Percentiles rank a stretch among this genome's conserved stretches.
Conservation (phyloP, 2,329 filamentous ascomycete species). For the Seiridium cupressi region DNA sequence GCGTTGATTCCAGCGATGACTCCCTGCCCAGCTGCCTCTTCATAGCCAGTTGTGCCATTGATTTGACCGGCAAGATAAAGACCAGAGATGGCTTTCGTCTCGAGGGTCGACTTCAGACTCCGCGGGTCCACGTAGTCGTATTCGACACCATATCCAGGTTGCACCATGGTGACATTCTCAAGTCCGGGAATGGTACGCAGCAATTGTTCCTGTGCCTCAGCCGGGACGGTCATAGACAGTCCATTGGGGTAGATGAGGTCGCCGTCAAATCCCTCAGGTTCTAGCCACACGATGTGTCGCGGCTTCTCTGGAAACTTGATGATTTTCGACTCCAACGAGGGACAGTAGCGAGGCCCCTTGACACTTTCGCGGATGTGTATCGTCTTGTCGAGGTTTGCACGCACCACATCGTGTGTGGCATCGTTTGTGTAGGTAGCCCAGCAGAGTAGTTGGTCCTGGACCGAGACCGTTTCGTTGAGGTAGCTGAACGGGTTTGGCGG, state of each 20-base stretch:
- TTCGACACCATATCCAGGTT: conserved; percentile 94
- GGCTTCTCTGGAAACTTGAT: conserved; percentile 81
- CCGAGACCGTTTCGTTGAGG: conserved; percentile 74
- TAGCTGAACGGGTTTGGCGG: conserved; percentile 91
- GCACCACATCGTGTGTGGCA: conserved; percentile 77
- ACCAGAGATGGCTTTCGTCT: conserved; percentile 87
- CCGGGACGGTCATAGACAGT: conserved; percentile 93
- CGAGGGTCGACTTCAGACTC: conserved; percentile 80
- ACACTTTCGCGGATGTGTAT: conserved; percentile 96
- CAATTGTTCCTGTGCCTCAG: conserved; percentile 79
- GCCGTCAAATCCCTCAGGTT: conserved; percentile 90
- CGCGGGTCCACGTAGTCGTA: conserved; percentile 98
- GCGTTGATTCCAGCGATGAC: conserved; percentile 93
- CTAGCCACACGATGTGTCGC: conserved; percentile 90
- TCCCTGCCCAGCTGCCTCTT: conserved; percentile 93
- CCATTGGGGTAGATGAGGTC: conserved; percentile 94
- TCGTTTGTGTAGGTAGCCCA: conserved; percentile 86
- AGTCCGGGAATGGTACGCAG: conserved; percentile 86
- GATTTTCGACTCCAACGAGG: conserved; percentile 91
- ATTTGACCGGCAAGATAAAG: conserved; percentile 95
- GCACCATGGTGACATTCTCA: conserved; percentile 86
- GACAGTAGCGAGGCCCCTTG: conserved; percentile 91
- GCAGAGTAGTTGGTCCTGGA: conserved; percentile 81
- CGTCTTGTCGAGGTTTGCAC: conserved; percentile 88
- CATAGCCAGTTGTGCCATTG: conserved; percentile 97